Conservation (phyloP, 768 basidiomycete species). For the Rhizopogon vulgaris region DNA sequence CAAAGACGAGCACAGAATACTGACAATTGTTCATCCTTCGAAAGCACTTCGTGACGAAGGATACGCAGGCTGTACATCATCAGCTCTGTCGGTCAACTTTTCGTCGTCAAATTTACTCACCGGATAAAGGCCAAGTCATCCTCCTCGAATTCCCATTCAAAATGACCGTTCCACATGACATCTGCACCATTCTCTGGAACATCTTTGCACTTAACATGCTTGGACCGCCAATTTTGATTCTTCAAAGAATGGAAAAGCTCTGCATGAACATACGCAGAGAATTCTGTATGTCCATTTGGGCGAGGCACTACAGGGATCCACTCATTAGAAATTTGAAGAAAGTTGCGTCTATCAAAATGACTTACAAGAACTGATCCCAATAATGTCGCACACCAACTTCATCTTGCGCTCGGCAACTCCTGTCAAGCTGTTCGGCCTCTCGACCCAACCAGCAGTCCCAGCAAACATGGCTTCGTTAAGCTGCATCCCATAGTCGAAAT, state of each 20-base stretch:
- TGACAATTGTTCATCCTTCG: conserved; percentile 39
- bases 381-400: conserved; percentile 27
- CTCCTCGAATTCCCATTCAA: conserved; percentile 44
- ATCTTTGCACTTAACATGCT: conserved; percentile 31
- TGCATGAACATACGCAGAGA: conserved; percentile 38
- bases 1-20: conserved; percentile 49
- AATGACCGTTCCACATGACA: conserved; percentile 34
- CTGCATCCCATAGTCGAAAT: conserved; percentile 51
- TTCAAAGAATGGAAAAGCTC: conserved; percentile 37
- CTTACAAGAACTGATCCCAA: conserved; percentile 42
- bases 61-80: conserved; percentile 5
- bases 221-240: conserved; percentile 39
- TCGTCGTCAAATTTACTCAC: conserved; percentile 21
- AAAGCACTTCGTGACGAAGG: conserved; percentile 33
- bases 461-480: conserved; percentile 60
- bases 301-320: conserved; percentile 33
- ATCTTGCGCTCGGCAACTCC: conserved; percentile 13
- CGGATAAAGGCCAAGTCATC: conserved; percentile 51
- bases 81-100: background rate
- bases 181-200: conserved; percentile 29
- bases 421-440: conserved; percentile 35
- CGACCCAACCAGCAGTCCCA: conserved; percentile 49
- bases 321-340: background rate
- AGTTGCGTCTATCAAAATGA: conserved; percentile 3
- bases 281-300: conserved; percentile 33